Evolutionary conservation across 2,329 filamentous ascomycete genomes (phyloP).

Genomic region (Stagonosporopsis rhizophila): DNA sequence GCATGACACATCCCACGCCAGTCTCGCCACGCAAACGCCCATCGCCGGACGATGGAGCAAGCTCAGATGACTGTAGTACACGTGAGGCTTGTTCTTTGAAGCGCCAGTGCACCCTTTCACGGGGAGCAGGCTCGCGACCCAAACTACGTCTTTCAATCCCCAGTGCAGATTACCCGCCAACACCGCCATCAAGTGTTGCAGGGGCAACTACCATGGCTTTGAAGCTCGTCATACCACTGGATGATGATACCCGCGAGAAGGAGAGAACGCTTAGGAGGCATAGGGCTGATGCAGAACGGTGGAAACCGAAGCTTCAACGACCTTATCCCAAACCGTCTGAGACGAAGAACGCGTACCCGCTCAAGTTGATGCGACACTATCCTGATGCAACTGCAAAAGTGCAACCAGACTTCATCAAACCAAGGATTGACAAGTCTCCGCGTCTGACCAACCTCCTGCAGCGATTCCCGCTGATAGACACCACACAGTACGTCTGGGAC

Average conservation of each 20-base stretch:
- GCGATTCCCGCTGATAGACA: constrained; percentile 21
- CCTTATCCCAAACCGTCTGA: constrained; percentile 22
- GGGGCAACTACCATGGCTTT: constrained; percentile 14
- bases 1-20: constrained; percentile 12
- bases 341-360: constrained; percentile 27
- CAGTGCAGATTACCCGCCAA: background rate
- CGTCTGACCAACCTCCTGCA: constrained; percentile 23
- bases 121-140: background rate
- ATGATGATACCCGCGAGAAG: constrained; percentile 10
- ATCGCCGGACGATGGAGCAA: background rate
- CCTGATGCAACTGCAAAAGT: background rate
- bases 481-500: background rate
- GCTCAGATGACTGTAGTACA: background rate
- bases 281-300: constrained; percentile 25
- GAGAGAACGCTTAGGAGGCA: constrained; percentile 20
- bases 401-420: constrained; percentile 24
- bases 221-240: constrained; percentile 25
- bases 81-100: background rate
- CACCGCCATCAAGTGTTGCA: constrained; percentile 22
- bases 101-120: constrained; percentile 1
- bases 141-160: background rate
- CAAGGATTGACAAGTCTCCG: constrained; percentile 23
- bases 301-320: constrained; percentile 27
- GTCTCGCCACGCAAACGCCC: constrained; percentile 13
- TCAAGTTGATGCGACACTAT: constrained; percentile 39